phyloP scores from a whole-genome alignment of 2,329 filamentous ascomycete genomes.

The Chaetoscypha palmicola region DNA sequence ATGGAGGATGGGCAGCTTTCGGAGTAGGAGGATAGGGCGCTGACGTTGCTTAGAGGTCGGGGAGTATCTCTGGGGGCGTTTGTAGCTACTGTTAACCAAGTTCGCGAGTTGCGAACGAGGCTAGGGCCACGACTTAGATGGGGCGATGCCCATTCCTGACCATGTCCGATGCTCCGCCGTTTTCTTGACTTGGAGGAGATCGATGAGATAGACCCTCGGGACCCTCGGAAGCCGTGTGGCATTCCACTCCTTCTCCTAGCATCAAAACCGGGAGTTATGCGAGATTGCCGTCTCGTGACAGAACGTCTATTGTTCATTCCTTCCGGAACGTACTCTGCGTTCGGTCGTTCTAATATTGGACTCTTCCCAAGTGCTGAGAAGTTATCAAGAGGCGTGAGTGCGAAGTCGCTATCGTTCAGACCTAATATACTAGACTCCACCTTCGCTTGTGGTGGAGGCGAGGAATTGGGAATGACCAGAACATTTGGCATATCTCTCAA shows the following conservation, averaged over 20 bases:
- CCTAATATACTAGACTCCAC: conserved; percentile 12
- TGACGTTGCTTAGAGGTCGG: conserved; percentile 14
- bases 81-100: conserved; percentile 20
- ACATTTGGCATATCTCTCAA: conserved; percentile 7
- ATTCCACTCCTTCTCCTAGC: conserved; percentile 15
- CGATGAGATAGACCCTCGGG: conserved; percentile 16
- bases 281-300: conserved; percentile 15
- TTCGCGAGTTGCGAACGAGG: conserved; percentile 19
- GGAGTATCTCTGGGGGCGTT: conserved; percentile 8
- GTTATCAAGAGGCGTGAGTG: conserved; percentile 19
- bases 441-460: neutral
- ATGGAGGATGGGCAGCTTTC: conserved; percentile 10
- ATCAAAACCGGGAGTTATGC: conserved; percentile 12
- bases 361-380: conserved; percentile 18
- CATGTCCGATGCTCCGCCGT: conserved; percentile 24
- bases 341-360: conserved; percentile 5
- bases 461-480: conserved; percentile 3
- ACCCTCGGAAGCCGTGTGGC: conserved; percentile 18
- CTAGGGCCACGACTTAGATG: neutral
- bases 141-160: conserved; percentile 16
- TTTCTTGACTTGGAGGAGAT: conserved; percentile 9
- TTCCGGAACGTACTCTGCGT: conserved; percentile 4
- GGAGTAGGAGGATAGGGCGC: conserved; percentile 17
- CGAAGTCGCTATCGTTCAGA: conserved; percentile 23
- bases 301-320: conserved; percentile 8